Base-by-base conservation (phyloP, 2,329 filamentous ascomycete genomes). In the Ceratocystiopsis sp. region DNA sequence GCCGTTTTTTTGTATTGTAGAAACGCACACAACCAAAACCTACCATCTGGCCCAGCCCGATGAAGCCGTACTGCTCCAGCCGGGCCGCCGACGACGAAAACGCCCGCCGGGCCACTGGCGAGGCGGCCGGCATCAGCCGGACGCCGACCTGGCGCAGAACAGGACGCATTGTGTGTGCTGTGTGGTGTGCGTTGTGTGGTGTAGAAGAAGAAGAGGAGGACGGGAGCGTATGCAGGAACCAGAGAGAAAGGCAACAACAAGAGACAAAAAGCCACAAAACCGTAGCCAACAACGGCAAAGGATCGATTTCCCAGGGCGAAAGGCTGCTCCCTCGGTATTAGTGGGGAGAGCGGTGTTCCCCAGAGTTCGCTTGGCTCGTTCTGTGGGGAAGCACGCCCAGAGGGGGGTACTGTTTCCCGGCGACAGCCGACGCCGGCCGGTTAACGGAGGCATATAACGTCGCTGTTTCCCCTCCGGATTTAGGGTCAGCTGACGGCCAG, bases 31-130 rank as follows among this genome's bases (percentile, higher is more conserved):
- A n/a, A n/a, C n/a, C 3, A 15, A 34, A 37, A 53, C 63, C 29
- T 59, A 75, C 25, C 73, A 77, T 77, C 49, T 75, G 72, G 7
- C 73, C 73, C 14, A 77, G 57, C 14, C 73, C 73, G 44, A 77
- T 66, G 52, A 77, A 76, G 52, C 66, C 72, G 58, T 75, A 76
- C 38, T 58, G 67, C 38, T 74, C 68, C 43, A 68, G 53, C 45
- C 67, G 59, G 25, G 59, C 54, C 12, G 65, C 44, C 41, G 71
- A 65, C 11, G 60, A 62, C 17, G 69, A 66, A 53, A 76, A 75
- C 38, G 21, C 2, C 3, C 46, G 40, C 16, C 37, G 45, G 34
- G 18, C 25, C 18, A 35, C n/a, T 3, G n/a, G 60, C 49, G 25
- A 29, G 64, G 64, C 19, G 37, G 34, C 45, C 25, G 25, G 25